phyloP scores from a whole-genome alignment of 2,329 filamentous ascomycete species.

The Sclerotinia nivalis region DNA sequence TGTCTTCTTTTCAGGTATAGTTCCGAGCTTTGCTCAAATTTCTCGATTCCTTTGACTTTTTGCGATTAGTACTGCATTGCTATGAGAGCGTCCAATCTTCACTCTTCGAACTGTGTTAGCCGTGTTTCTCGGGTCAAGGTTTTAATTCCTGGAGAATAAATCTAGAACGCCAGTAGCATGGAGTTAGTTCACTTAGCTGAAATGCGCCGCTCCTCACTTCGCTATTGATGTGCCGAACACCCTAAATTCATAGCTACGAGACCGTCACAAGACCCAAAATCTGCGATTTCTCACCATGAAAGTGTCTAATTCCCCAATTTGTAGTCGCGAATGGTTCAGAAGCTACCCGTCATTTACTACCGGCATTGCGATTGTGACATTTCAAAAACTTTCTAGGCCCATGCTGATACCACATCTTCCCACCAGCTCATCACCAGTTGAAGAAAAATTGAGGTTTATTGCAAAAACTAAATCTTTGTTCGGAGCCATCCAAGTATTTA shows the following conservation, averaged over 20 bases:
- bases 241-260: not conserved
- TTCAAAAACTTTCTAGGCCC: not conserved
- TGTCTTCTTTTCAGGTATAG: not conserved
- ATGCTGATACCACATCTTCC: not conserved
- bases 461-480: not conserved
- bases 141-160: fast-evolving
- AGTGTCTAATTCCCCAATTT: too few species aligned
- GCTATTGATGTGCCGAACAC: not conserved
- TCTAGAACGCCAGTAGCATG: not conserved
- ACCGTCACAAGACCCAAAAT: not conserved
- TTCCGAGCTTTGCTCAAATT: not conserved
- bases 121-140: not conserved
- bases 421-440: not conserved
- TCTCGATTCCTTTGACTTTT: too few species aligned
- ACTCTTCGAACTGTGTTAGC: too few species aligned
- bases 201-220: too few species aligned
- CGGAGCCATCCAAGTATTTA: not conserved
- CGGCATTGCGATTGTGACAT: not conserved
- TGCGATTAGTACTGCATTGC: not conserved
- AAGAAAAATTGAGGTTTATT: not conserved
- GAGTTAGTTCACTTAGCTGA: not conserved
- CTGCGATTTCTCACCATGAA: too few species aligned
- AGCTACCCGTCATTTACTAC: not conserved
- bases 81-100: not conserved
- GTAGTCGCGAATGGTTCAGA: not conserved